Percentiles rank a stretch among this genome's conserved stretches.
These are phyloP conservation scores for Eucalyptus curtisii DNA, from an alignment of 345 rosid species.

Conservation along the genomic window DNA sequence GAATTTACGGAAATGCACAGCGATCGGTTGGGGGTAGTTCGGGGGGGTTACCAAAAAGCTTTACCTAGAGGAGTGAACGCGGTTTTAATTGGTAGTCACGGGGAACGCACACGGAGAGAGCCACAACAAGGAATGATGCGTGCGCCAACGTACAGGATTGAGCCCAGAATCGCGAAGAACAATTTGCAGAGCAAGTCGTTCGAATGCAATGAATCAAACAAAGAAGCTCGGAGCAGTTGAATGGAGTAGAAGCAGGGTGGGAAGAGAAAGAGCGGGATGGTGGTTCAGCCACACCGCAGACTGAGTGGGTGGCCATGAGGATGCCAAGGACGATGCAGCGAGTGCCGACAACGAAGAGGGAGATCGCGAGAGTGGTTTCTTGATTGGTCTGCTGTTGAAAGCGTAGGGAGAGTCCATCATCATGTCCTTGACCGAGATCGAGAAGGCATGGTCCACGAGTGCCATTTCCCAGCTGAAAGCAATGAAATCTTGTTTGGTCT, in stretches of 20 bases:
- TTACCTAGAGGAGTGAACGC: not conserved
- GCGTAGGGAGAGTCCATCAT: not conserved
- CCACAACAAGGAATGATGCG: not conserved
- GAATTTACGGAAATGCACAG: not conserved
- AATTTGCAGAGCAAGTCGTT: not conserved
- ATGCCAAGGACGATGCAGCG: not conserved
- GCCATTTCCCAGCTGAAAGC: not conserved
- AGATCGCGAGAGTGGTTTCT: not conserved
- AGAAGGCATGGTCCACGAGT: not conserved
- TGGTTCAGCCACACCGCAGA: not conserved
- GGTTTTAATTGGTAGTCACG: not conserved
- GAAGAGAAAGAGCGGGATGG: not conserved
- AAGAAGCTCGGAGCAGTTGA: not conserved
- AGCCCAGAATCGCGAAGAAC: not conserved
- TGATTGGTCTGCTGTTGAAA: not conserved
- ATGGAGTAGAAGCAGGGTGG: too few species aligned
- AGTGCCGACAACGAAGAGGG: not conserved
- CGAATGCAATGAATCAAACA: not conserved
- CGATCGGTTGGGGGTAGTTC: not conserved
- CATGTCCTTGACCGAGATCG: not conserved
- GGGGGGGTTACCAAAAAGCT: not conserved
- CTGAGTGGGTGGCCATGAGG: not conserved
- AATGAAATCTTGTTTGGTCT: not conserved
- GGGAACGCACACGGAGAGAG: not conserved
- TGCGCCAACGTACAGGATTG: fast-evolving